Evolutionary conservation across 768 basidiomycete species (phyloP), one percentile per base, ranked within the genome.

Genomic region (Termitomyces sp.): DNA sequence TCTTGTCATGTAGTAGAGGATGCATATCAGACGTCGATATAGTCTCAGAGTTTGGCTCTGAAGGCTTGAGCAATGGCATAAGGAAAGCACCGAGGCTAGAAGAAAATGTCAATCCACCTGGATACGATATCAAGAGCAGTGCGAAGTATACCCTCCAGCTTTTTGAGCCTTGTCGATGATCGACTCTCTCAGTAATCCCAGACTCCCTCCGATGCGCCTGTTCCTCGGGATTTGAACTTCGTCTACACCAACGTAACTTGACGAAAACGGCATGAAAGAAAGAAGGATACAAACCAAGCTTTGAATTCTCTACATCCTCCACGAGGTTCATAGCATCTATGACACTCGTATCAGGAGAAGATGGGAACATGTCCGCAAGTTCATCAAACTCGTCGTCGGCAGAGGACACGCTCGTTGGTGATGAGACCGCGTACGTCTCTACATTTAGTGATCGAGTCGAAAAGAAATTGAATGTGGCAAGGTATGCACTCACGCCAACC

Each of bases 401-500:
- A 0, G 74, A 76, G 1, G 74, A 70, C 0, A 78, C 74, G 13
- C 77, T 76, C 1, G 79, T 77, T 41, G 77, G 75, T 16, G 76
- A 77, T 7, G 78, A 78, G 50, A 71, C 64, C 60, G 65, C 72
- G 50, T 76, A 72, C 0, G 77, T 75, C 43, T 76, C 77, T 79
- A 46, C 26, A 9, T 32, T 13, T 18, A 13, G 8, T 8, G 20
- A 16, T 26, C 5, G 8, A 41, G 13, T 36, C 30, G 54, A 38
- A 61, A 50, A 32, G n/a, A 41, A 14, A 30, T 36, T 30, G 5
- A n/a, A 38, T 13, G 13, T 7, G 8, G 28, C 12, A 51, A 32
- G 38, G 28, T 10, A 32, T 54, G n/a, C 30, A 78, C 81, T 47
- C 66, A 89, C 89, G 69, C 86, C 87, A 87, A 32, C 87, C 88